Base-by-base conservation (phyloP, 192 early-diverging fungal genomes). In the Coemansia guatemalensis region DNA sequence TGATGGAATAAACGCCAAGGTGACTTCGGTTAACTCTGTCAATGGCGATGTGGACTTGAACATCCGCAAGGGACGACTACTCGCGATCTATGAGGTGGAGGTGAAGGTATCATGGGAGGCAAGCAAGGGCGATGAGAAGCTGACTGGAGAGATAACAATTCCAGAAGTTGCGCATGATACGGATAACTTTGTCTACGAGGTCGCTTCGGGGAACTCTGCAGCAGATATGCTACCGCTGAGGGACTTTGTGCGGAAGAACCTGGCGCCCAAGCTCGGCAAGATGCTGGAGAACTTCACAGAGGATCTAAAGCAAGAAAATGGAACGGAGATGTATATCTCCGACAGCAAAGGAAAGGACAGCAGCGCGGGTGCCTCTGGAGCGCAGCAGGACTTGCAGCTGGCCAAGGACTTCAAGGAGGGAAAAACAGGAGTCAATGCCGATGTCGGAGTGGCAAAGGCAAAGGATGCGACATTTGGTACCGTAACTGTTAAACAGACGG, bases 11-110 rank as follows among this genome's bases (percentile, higher is more conserved):
- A 83, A 67, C 24, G 86, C 88, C 14, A 77, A 80, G 29, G 81
- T 86, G 22, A 60, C 50, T 18, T 67, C 67, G 17, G 81, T 97
- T 20, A 68, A 78, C 56, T 82, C 84, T 2, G 85, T 95, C 24
- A 83, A 68, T 5, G 96, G 96, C 30, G 96, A 99, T 76, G 91
- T 87, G 8, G 93, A 97, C 50, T 80, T 99, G 64, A 96, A 95
- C 82, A 92, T 95, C 80, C 87, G 96, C 65, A 99, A 99, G 75
- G 95, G 95, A 30, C 92, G 93, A 73, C 81, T 99, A 39, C 94
- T 99, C 51, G 91, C 94, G 48, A 94, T 99, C 67, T 96, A 85
- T 79, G 96, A 97, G 64, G 80, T 99, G 11, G 82, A 81, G 23
- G 72, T 99, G 69, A 90, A 86, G 32, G 57, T 93, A 21, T 72